These are phyloP conservation scores for Arachis stenosperma DNA, from an alignment of 306 rosid species.

Conservation along the genomic window DNA sequence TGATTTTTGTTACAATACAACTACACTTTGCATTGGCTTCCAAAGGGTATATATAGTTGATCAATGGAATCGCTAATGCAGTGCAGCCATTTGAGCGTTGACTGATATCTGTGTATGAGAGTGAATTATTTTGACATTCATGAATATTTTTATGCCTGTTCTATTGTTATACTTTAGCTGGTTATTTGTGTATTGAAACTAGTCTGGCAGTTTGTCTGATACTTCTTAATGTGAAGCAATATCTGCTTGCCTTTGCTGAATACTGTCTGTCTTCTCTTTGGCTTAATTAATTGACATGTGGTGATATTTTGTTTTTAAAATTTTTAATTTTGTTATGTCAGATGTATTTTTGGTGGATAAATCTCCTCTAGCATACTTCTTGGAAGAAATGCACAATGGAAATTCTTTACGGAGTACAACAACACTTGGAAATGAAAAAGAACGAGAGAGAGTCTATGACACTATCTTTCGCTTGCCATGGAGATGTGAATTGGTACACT, in stretches of 20 bases:
- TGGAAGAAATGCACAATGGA: slow-evolving; percentile 87
- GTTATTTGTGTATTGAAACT: background rate
- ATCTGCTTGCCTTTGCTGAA: slow-evolving; percentile 27
- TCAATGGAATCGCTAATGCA: background rate
- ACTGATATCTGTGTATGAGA: slow-evolving; percentile 15
- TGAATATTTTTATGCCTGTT: slow-evolving; percentile 23
- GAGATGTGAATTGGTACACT: slow-evolving; percentile 98
- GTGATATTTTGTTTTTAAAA: background rate
- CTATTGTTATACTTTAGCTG: slow-evolving; percentile 5
- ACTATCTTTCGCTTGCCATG: slow-evolving; percentile 97
- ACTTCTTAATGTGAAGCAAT: background rate
- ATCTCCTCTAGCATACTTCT: slow-evolving; percentile 72
- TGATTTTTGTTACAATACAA: too few relatives aligned
- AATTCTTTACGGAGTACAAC: slow-evolving; percentile 89
- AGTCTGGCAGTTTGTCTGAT: slow-evolving; percentile 6
- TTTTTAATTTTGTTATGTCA: slow-evolving; percentile 37
- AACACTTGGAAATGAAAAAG: slow-evolving; percentile 82
- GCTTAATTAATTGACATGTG: slow-evolving; percentile 15
- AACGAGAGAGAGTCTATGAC: slow-evolving; percentile 94
- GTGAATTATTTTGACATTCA: slow-evolving; percentile 14
- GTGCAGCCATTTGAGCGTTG: background rate
- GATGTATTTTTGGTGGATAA: slow-evolving; percentile 67
- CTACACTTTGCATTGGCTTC: too few relatives aligned
- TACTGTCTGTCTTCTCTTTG: slow-evolving; percentile 2
- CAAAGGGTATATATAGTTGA: too few relatives aligned